Conservation (phyloP, 2,329 filamentous ascomycete species). For the Leptographium lundbergii region DNA sequence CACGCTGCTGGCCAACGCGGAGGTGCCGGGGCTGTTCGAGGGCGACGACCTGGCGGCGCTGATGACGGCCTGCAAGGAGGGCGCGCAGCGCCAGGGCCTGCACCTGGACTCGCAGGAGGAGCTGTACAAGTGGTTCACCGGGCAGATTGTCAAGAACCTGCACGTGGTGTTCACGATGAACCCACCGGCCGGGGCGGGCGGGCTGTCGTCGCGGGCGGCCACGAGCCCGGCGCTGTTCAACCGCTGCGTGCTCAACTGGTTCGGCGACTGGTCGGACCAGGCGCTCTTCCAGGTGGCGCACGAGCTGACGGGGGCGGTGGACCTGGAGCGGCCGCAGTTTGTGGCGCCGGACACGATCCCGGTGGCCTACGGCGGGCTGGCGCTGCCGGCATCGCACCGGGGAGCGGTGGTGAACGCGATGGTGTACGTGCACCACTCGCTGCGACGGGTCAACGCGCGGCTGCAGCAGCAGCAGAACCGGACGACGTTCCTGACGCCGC, state of each 20-base stretch:
- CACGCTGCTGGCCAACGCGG: slow-evolving; percentile 94
- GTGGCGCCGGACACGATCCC: slow-evolving; percentile 81
- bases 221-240: slow-evolving; percentile 98
- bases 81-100: slow-evolving; percentile 87
- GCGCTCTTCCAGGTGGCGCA: slow-evolving; percentile 95
- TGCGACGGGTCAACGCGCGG: slow-evolving; percentile 79
- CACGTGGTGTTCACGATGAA: slow-evolving; percentile 99
- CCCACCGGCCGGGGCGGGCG: slow-evolving; percentile 66
- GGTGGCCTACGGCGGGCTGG: slow-evolving; percentile 78
- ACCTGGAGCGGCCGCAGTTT: slow-evolving; percentile 81
- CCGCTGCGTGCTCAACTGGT: slow-evolving; percentile 98
- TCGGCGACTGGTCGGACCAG: slow-evolving; percentile 99
- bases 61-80: slow-evolving; percentile 99
- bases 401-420: slow-evolving; percentile 94
- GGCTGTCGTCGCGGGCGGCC: slow-evolving; percentile 87
- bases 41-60: slow-evolving; percentile 97
- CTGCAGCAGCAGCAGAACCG: slow-evolving; percentile 86
- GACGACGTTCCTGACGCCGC: slow-evolving; percentile 83
- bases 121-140: slow-evolving; percentile 99
- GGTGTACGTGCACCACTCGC: slow-evolving; percentile 96
- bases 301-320: slow-evolving; percentile 90
- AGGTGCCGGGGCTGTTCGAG: slow-evolving; percentile 96
- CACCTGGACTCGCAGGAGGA: slow-evolving; percentile 96
- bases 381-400: slow-evolving; percentile 75
- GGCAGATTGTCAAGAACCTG: slow-evolving; percentile 97